Evolutionary conservation across 768 basidiomycete species (phyloP), one percentile per base, ranked within the genome.

Genomic region (Macrolepiota albuminosa): DNA sequence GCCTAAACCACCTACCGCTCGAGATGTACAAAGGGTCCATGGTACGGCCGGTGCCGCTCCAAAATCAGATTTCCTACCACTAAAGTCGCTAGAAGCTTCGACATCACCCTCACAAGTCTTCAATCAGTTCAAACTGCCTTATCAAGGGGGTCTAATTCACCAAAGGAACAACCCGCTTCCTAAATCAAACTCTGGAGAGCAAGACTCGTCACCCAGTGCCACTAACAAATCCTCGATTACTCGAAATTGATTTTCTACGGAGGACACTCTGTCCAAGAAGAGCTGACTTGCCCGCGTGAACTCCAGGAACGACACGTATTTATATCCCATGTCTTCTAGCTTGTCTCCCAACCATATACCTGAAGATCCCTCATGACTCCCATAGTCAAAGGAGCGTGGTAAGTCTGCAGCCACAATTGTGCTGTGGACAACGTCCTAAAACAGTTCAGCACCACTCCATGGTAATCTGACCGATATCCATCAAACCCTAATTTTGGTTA

Each of bases 1-100:
- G 29, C 64, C 65, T 36, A 72, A 74, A 56, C 63, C 65, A 47
- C 66, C 58, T 37, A 66, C 52, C 33, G 57, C 52, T 36, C 56
- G 55, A 59, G 54, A 55, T 34, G 11, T 62, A 10, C 47, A 47
- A 54, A 61, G 51, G 40, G 57, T 58, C 21, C 52, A 43, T 39
- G 43, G 31, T 37, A 54, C 18, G 29, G 31, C 34, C 24, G 29
- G 26, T 16, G 33, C 24, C 13, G 18, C 40, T 33, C 31, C 33
- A 8, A n/a, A 14, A 45, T 21, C 40, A 37, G 54, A 26, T 42
- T 26, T 36, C 43, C 6, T 14, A 31, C 18, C 16, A 7, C 18
- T 18, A 6, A n/a, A 54, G 10, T 10, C 53, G 18, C 9, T 13
- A 8, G 21, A 21, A 43, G 3, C 39, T 11, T 46, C 31, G 42